Evolutionary conservation across 2,329 filamentous ascomycete species (phyloP).

Genomic region (Stemphylium vesicarium): DNA sequence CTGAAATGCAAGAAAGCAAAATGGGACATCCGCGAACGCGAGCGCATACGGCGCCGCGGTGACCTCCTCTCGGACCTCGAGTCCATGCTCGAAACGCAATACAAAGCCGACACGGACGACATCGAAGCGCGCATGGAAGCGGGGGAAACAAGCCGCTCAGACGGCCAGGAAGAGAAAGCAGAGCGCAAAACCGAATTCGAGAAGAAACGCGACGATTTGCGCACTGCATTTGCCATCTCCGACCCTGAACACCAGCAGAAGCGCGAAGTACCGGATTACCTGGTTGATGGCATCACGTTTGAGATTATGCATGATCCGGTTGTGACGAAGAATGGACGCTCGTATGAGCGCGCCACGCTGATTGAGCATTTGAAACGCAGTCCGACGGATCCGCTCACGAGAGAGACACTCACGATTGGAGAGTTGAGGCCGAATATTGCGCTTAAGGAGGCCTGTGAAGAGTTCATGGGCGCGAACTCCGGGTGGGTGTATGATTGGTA

Average conservation of each 20-base stretch:
- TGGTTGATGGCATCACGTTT: constrained; percentile 78
- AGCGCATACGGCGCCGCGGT: constrained; percentile 61
- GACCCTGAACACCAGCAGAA: constrained; percentile 53
- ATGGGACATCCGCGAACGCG: constrained; percentile 77
- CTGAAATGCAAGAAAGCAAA: constrained; percentile 82
- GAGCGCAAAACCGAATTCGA: constrained; percentile 53
- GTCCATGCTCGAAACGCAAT: constrained; percentile 44
- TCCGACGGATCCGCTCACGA: constrained; percentile 80
- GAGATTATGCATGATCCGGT: constrained; percentile 75
- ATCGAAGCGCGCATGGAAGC: constrained; percentile 48
- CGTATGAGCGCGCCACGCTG: constrained; percentile 86
- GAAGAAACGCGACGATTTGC: constrained; percentile 53
- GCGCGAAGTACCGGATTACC: constrained; percentile 73
- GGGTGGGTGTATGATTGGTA: constrained; percentile 95
- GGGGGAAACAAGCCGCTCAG: constrained; percentile 51
- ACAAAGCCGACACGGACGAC: constrained; percentile 44
- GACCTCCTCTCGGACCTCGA: constrained; percentile 68
- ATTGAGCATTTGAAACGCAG: constrained; percentile 81
- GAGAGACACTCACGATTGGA: constrained; percentile 70
- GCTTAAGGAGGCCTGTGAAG: constrained; percentile 80
- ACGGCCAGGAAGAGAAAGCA: constrained; percentile 55
- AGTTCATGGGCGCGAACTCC: constrained; percentile 79
- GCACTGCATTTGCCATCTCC: constrained; percentile 55
- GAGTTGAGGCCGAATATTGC: constrained; percentile 84
- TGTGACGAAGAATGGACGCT: constrained; percentile 81